Evolutionary conservation across 2,329 filamentous ascomycete genomes (phyloP), one percentile per base, ranked within the genome.

Genomic region (Pseudogymnoascus sp.): DNA sequence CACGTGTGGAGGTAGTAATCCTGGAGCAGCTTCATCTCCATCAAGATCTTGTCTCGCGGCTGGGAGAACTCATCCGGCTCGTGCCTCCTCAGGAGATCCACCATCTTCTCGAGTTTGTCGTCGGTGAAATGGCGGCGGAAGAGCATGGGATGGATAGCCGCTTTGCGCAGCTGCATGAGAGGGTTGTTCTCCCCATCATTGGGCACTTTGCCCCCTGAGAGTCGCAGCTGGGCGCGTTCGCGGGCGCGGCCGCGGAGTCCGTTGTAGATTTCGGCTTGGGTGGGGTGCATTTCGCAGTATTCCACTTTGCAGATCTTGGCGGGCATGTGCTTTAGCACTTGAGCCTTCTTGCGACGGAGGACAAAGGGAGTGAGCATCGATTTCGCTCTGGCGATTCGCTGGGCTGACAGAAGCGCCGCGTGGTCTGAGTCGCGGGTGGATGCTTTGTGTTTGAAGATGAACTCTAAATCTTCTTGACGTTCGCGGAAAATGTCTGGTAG

Each of bases 291-390:
- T 4, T 89, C 85, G 74, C 93, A 97, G 71, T 89, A 89, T 65
- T 93, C 86, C 1, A 97, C 87, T 3, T 86, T 85, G 65, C 87
- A 86, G 10, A 84, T 86, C 78, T 98, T 98, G 61, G 82, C 80
- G 0, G 95, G 93, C 67, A 99, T 82, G 71, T 95, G 89, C 56
- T 79, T 79, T n/a, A 98, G 82, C 7, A 97, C 93, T 71, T 98
- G 92, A 59, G 90, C 86, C 78, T 99, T 99, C 77, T 95, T 93
- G 6, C 95, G 85, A 66, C 96, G 91, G 2, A 99, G 79, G 62
- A 99, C 95, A 72, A 99, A 99, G 0, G 95, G 95, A 24, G 93
- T 91, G 71, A 99, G 85, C 80, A 99, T 99, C 0, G 89, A 91
- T 62, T 93, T 87, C 2, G 95, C 95, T 50, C 93, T 85, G 63